Evolutionary conservation across 2,329 filamentous ascomycete genomes (phyloP).

Genomic region (Colletotrichum sp.): DNA sequence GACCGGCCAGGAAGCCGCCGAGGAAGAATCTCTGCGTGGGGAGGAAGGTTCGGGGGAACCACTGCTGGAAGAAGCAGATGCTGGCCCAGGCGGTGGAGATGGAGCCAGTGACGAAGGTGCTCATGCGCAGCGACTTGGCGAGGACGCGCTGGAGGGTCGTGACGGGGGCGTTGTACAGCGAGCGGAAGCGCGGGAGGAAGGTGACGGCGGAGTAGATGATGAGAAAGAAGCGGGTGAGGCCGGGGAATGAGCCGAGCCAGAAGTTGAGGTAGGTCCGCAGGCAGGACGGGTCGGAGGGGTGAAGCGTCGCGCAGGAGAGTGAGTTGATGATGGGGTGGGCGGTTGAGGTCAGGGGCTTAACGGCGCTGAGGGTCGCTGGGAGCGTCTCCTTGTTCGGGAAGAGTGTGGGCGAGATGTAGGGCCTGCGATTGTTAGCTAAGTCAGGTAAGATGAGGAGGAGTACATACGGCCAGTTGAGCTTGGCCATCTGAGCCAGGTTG

Average conservation of each 20-base stretch:
- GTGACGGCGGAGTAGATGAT: constrained; percentile 72
- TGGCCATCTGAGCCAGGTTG: constrained; percentile 80
- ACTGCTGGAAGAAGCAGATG: constrained; percentile 85
- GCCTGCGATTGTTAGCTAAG: constrained; percentile 44
- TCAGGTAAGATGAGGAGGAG: not conserved
- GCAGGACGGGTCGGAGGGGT: constrained; percentile 88
- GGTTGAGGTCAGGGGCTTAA: constrained; percentile 79
- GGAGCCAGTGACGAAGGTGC: constrained; percentile 80
- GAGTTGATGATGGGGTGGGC: constrained; percentile 87
- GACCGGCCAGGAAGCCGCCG: constrained; percentile 81
- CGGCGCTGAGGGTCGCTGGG: constrained; percentile 66
- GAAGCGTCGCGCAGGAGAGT: constrained; percentile 87
- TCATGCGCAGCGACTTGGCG: constrained; percentile 73
- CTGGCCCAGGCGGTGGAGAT: constrained; percentile 87
- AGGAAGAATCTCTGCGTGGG: constrained; percentile 89
- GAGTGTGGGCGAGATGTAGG: constrained; percentile 84
- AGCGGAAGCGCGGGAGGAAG: constrained; percentile 70
- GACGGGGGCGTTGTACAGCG: constrained; percentile 73
- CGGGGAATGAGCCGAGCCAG: constrained; percentile 83
- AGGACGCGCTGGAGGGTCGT: constrained; percentile 70
- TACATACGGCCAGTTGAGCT: constrained; percentile 81
- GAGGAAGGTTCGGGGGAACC: constrained; percentile 75
- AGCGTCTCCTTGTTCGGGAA: constrained; percentile 77
- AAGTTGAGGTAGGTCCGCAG: constrained; percentile 86
- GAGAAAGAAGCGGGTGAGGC: constrained; percentile 78